Conservation (phyloP, 192 early-diverging fungal species). For the Podila verticillata region DNA sequence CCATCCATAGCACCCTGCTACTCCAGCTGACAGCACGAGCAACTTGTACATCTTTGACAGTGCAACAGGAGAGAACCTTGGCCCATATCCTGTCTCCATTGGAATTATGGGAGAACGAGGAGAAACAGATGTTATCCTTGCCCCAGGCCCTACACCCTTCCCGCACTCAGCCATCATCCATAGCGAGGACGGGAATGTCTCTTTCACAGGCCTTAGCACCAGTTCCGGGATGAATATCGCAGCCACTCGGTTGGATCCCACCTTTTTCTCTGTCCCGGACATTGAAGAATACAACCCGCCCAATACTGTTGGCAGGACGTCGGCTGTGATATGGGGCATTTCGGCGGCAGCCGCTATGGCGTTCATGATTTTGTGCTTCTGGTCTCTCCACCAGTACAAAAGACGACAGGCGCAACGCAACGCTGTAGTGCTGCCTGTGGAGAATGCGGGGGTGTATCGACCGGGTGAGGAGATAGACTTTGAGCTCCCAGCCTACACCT, state of each 20-base stretch:
- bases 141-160: background rate
- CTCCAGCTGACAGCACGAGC: background rate
- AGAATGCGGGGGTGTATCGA: background rate
- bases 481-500: conserved; percentile 1
- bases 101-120: background rate
- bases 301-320: no score
- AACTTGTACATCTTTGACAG: conserved; percentile 1
- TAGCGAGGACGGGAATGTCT: no score
- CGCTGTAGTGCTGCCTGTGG: background rate
- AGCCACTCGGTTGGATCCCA: no score
- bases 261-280: no score
- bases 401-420: no score
- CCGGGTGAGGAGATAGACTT: background rate
- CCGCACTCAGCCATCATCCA: background rate
- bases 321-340: no score
- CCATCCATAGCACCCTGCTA: background rate
- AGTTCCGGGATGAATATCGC: no score
- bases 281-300: no score
- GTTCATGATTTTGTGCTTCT: no score
- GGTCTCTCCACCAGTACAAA: no score
- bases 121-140: background rate
- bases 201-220: background rate
- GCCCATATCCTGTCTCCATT: background rate
- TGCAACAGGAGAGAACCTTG: background rate
- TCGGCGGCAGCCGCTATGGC: no score